Base-by-base conservation (phyloP, 176 grass and related monocot genomes). In the Saccharum spontaneum region DNA sequence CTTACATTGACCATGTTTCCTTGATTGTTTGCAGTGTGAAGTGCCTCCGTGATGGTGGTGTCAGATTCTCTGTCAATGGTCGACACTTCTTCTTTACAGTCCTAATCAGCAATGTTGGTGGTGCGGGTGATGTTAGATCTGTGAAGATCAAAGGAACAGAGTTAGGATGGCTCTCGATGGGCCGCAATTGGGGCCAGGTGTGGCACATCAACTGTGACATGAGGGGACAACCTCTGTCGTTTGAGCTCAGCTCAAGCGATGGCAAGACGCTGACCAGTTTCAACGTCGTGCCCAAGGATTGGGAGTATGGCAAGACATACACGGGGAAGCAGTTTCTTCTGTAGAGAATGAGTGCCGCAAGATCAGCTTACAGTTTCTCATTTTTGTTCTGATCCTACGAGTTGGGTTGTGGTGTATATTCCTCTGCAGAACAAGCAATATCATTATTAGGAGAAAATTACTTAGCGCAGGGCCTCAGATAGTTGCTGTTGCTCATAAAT, bases 171-270 rank as follows among this genome's bases (percentile, higher is more conserved):
- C 84, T 99, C 68, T 72, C 92, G 0, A 99, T 99, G 97, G 93
- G 90, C 60, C 93, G 97, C 44, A 99, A 83, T 61, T 99, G 93
- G 97, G 97, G 97, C 28, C 97, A 99, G 85, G 84, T 92, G 67
- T 99, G 97, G 97, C 97, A 99, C 79, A 96, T 99, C 76, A 99
- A 90, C 79, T 83, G 76, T 13, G 94, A 96, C 71, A 74, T 99
- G 65, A 82, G 57, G 71, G 86, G 91, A 7, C 97, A 96, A 68
- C 90, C 97, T n/a, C 77, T 99, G 40, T 96, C 97, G 0, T 99
- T 99, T 2, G 97, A 99, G 88, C 91, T 99, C 76, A 89, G 82
- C 54, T 89, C 90, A 37, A 92, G 93, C 67, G 91, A 99, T 12
- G 81, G 91, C 77, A 94, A 87, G 43, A 92, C 79, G 0, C 90